These are phyloP conservation scores for Exophiala alcalophila DNA, from an alignment of 2,329 filamentous ascomycete genomes.

Conservation along the genomic window DNA sequence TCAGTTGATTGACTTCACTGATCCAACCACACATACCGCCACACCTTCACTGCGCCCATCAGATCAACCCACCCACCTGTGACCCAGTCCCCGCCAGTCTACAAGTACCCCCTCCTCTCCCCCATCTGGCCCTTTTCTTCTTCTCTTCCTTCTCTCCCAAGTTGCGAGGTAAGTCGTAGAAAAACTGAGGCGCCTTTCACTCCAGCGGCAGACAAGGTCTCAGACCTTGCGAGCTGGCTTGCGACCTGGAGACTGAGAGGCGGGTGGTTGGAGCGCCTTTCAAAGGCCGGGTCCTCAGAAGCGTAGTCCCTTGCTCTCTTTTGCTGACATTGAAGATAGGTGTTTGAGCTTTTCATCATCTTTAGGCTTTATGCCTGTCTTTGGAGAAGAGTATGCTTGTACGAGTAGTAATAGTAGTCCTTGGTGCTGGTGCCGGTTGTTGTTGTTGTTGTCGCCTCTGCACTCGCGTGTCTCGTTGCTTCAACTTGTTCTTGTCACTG, in stretches of 20 bases:
- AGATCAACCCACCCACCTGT: too few species aligned
- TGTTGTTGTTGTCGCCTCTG: background rate
- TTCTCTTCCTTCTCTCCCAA: constrained; percentile 3
- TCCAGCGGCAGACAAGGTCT: constrained; percentile 3
- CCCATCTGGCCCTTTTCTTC: background rate
- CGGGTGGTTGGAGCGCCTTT: background rate
- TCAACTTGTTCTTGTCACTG: background rate
- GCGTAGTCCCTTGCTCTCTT: background rate
- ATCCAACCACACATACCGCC: too few species aligned
- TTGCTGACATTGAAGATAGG: constrained; percentile 3
- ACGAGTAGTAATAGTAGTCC: background rate
- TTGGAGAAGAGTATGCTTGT: constrained; percentile 20
- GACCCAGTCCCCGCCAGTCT: too few species aligned
- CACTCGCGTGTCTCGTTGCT: background rate
- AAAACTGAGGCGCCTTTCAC: constrained; percentile 15
- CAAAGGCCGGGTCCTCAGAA: constrained; percentile 1
- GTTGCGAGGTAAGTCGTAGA: constrained; percentile 3
- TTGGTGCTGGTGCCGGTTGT: background rate
- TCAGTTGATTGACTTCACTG: too few species aligned
- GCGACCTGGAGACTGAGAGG: too few species aligned
- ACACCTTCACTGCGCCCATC: too few species aligned
- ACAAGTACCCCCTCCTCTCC: background rate
- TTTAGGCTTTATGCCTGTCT: constrained; percentile 21
- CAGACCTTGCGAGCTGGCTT: background rate
- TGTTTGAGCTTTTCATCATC: constrained; percentile 23